Evolutionary conservation across 805 yeast genomes (phyloP).

Genomic region (Suhomyces emberorum): DNA sequence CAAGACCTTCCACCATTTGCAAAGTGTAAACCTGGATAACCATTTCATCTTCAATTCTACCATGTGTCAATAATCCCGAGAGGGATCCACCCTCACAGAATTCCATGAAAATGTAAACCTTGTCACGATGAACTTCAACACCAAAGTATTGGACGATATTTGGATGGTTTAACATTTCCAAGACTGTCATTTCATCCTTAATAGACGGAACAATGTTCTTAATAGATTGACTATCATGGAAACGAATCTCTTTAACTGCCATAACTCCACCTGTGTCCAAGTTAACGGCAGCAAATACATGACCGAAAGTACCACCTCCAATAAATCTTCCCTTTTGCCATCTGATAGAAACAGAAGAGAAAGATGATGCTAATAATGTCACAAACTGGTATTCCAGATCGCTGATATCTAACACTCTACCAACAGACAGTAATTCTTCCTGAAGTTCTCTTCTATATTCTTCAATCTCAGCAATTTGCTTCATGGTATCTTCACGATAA

Average conservation of each 20-base stretch:
- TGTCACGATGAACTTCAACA: constrained; percentile 94
- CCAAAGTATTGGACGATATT: constrained; percentile 96
- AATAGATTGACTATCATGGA: constrained; percentile 84
- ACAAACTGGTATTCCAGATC: constrained; percentile 86
- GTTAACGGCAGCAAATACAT: constrained; percentile 87
- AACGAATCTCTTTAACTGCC: constrained; percentile 94
- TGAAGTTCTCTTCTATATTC: constrained; percentile 44
- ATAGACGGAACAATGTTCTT: constrained; percentile 82
- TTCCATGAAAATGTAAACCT: constrained; percentile 95
- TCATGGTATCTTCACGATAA: constrained; percentile 66
- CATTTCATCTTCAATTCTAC: constrained; percentile 92
- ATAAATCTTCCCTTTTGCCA: constrained; percentile 96
- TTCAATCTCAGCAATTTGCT: constrained; percentile 64
- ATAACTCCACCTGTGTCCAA: constrained; percentile 92
- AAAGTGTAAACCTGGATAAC: constrained; percentile 86
- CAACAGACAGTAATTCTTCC: constrained; percentile 52
- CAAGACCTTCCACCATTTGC: constrained; percentile 92
- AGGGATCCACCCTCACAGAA: constrained; percentile 95
- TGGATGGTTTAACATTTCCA: constrained; percentile 94
- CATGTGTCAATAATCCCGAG: constrained; percentile 80
- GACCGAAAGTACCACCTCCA: constrained; percentile 96
- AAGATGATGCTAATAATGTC: constrained; percentile 80
- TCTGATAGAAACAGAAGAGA: constrained; percentile 85
- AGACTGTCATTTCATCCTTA: constrained; percentile 93
- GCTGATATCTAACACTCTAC: constrained; percentile 84